A percentile compares a stretch with the other conserved stretches of the same genome.
phyloP scores from a whole-genome alignment of 31 red algal genomes.

The Bonnemaisonia californica region DNA sequence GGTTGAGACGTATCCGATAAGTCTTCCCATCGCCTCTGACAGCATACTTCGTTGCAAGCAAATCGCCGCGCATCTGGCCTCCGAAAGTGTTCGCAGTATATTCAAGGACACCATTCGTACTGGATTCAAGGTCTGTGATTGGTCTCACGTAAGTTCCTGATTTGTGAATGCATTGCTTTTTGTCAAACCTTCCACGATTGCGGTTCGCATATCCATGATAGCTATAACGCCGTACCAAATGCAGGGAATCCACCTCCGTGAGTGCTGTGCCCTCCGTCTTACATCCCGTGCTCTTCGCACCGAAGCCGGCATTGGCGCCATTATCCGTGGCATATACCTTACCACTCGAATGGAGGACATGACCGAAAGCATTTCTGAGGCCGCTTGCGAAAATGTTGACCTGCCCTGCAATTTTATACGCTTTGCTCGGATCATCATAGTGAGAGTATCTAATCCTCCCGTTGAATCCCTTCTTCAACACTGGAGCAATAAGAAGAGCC shows the following conservation, averaged over 20 bases:
- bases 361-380: conserved; percentile 66
- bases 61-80: conserved; percentile 63
- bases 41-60: conserved; percentile 75
- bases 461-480: conserved; percentile 53
- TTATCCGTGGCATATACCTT: conserved; percentile 75
- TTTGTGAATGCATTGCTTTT: conserved; percentile 62
- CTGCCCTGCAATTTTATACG: conserved; percentile 39
- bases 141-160: conserved; percentile 38
- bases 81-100: conserved; percentile 76
- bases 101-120: conserved; percentile 69
- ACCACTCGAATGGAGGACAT: conserved; percentile 58
- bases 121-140: conserved; percentile 65
- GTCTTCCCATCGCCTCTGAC: conserved; percentile 51
- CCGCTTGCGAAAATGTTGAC: conserved; percentile 51
- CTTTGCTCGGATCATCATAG: conserved; percentile 39
- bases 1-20: conserved; percentile 42
- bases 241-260: conserved; percentile 57
- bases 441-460: conserved; percentile 61
- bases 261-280: conserved; percentile 12
- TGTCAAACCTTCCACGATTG: conserved; percentile 60
- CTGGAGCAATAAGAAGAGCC: conserved; percentile 39
- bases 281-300: conserved; percentile 50
- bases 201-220: conserved; percentile 77
- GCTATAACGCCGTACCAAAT: conserved; percentile 31
- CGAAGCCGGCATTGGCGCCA: conserved; percentile 68